A percentile compares a stretch with the other conserved stretches of the same genome.
phyloP scores from a whole-genome alignment of 2,329 filamentous ascomycete species.

The Aureobasidium sp. region DNA sequence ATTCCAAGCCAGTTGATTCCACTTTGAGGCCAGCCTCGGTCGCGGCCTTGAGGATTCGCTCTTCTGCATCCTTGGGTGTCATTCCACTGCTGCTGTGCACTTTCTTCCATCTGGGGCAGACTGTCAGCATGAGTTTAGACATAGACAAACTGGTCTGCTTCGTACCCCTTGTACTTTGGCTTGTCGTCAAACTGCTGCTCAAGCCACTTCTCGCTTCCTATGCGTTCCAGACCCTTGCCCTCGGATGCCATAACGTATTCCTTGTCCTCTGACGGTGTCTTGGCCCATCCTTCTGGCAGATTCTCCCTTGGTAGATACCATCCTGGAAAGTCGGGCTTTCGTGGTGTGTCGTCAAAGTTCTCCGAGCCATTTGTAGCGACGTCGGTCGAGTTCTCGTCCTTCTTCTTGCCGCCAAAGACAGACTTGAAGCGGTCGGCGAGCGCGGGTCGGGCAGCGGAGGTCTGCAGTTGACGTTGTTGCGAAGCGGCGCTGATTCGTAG shows the following conservation, averaged over 20 bases:
- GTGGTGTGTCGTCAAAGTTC: not conserved
- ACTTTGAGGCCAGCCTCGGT: not conserved
- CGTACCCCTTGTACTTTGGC: constrained; percentile 28
- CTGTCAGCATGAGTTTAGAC: not conserved
- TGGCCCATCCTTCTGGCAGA: not conserved
- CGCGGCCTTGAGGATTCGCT: not conserved
- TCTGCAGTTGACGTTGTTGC: constrained; percentile 7
- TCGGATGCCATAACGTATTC: constrained; percentile 39
- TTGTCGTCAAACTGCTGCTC: constrained; percentile 26
- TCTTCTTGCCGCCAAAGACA: not conserved
- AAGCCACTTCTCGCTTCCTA: constrained; percentile 43
- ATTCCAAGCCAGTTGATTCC: constrained; percentile 28
- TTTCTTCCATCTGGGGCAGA: not conserved
- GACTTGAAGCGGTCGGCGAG: not conserved
- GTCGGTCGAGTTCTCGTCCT: not conserved
- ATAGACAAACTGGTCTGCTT: not conserved
- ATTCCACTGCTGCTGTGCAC: not conserved
- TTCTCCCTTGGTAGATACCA: not conserved
- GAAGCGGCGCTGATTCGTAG: not conserved
- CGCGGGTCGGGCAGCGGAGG: not conserved
- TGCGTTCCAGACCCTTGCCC: constrained; percentile 45
- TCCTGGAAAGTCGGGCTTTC: not conserved
- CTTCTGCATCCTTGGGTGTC: not conserved
- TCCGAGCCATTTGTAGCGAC: not conserved
- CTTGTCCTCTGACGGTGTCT: constrained; percentile 6